Percentiles rank a stretch among this genome's conserved stretches.
Evolutionary conservation across 2,329 filamentous ascomycete species (phyloP).

Genomic region (Chalaropsis thielavioides): DNA sequence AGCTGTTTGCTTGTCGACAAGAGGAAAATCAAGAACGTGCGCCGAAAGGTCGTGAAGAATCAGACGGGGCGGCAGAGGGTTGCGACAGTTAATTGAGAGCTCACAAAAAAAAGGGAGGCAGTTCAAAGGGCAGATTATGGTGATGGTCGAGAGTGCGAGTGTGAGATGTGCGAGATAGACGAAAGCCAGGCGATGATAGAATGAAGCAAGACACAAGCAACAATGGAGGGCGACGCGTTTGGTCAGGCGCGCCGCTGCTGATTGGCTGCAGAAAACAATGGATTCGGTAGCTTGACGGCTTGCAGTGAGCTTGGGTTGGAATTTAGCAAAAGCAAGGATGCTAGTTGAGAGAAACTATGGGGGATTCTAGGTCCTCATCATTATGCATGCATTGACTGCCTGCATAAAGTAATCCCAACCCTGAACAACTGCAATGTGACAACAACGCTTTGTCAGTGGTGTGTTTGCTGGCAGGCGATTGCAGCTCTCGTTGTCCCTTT

Average conservation of each 20-base stretch:
- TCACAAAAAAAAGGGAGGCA: not conserved
- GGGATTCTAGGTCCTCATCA: not conserved
- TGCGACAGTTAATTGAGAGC: not conserved
- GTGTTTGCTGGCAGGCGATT: not conserved
- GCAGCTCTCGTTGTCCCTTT: not conserved
- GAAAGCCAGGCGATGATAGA: not conserved
- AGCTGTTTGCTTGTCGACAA: not conserved
- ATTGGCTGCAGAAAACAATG: not conserved
- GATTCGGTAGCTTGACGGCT: not conserved
- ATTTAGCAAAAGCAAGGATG: not conserved
- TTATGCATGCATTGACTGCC: not conserved
- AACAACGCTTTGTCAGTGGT: not conserved
- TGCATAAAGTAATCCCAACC: not conserved
- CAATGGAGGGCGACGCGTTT: not conserved
- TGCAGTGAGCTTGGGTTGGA: not conserved
- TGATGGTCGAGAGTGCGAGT: not conserved
- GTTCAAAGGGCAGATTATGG: not conserved
- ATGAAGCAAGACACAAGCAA: not conserved
- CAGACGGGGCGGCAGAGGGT: not conserved
- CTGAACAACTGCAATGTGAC: too few relatives aligned
- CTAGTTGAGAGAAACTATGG: not conserved
- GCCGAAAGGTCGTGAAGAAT: not conserved
- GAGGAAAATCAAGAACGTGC: not conserved
- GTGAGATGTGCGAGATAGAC: not conserved
- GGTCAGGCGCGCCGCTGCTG: conserved; percentile 1